These are phyloP conservation scores for Cryomyces minteri DNA, from an alignment of 495 filamentous ascomycete genomes.

Conservation along the genomic window DNA sequence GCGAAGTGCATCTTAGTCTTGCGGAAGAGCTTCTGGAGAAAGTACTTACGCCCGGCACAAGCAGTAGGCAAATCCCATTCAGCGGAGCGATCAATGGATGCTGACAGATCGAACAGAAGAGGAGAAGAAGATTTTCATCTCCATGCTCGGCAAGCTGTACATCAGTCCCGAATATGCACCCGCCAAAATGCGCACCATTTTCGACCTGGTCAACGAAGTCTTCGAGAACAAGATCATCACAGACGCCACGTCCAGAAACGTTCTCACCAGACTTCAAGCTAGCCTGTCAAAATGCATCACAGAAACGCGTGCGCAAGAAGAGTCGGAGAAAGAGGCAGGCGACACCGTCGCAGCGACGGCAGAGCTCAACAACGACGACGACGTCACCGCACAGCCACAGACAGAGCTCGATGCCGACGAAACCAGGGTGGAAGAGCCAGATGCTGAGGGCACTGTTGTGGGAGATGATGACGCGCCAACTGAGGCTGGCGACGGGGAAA, in stretches of 20 bases:
- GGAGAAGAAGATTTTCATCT: conserved; percentile 65
- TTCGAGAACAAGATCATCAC: conserved; percentile 12
- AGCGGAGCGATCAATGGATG: not conserved
- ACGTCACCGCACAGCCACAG: not conserved
- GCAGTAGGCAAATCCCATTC: conserved; percentile 29
- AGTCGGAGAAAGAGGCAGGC: conserved; percentile 6
- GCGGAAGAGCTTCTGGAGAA: conserved; percentile 44
- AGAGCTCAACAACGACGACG: conserved; percentile 8
- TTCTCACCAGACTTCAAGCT: conserved; percentile 13
- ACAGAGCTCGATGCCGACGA: not conserved
- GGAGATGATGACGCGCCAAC: conserved; percentile 10
- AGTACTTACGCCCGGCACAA: conserved; percentile 30
- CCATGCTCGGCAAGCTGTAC: conserved; percentile 67
- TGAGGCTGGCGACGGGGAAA: conserved; percentile 17
- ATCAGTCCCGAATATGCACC: conserved; percentile 33
- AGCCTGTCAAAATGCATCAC: conserved; percentile 8
- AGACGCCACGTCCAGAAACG: conserved; percentile 16
- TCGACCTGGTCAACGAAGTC: conserved; percentile 13
- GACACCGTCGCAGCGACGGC: conserved; percentile 9
- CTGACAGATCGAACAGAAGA: conserved; percentile 34
- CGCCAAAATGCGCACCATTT: conserved; percentile 17
- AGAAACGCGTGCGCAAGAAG: conserved; percentile 7
- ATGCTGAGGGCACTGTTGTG: conserved; percentile 15
- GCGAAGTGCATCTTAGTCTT: conserved; percentile 48
- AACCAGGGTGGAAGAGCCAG: conserved; percentile 2